These are phyloP conservation scores for Blastocystis sp. DNA, from an alignment of 352 stramenopile species.

Conservation along the genomic window DNA sequence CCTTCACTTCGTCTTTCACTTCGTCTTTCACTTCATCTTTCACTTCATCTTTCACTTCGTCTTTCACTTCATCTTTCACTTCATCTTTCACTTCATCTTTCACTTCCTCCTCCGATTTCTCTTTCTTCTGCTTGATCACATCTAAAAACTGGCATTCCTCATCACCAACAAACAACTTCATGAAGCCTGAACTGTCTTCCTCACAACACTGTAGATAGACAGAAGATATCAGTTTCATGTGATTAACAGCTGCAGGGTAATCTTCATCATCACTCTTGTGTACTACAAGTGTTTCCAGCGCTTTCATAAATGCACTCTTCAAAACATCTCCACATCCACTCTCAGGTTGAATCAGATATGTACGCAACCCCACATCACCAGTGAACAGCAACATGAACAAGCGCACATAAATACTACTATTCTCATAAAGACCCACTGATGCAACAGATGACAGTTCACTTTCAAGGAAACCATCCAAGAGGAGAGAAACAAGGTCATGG, in stretches of 20 bases:
- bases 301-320: background rate
- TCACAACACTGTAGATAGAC: conserved; percentile 36
- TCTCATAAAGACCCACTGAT: conserved; percentile 5
- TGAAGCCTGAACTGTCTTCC: background rate
- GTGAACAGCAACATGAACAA: conserved; percentile 19
- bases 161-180: conserved; percentile 24
- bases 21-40: background rate
- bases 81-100: background rate
- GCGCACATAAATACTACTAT: conserved; percentile 34
- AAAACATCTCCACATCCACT: conserved; percentile 42
- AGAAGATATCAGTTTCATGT: background rate
- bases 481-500: conserved; percentile 1
- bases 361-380: background rate
- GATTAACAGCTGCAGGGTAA: background rate
- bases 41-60: background rate
- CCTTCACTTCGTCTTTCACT: background rate
- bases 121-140: background rate
- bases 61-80: background rate
- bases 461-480: conserved; percentile 21
- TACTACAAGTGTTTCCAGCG: background rate
- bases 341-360: conserved; percentile 5
- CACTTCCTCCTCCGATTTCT: background rate
- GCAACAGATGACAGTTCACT: background rate
- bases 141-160: background rate
- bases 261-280: background rate